These are phyloP conservation scores for Adansonia grandidieri DNA, from an alignment of 441 rosid genomes.

Conservation along the genomic window DNA sequence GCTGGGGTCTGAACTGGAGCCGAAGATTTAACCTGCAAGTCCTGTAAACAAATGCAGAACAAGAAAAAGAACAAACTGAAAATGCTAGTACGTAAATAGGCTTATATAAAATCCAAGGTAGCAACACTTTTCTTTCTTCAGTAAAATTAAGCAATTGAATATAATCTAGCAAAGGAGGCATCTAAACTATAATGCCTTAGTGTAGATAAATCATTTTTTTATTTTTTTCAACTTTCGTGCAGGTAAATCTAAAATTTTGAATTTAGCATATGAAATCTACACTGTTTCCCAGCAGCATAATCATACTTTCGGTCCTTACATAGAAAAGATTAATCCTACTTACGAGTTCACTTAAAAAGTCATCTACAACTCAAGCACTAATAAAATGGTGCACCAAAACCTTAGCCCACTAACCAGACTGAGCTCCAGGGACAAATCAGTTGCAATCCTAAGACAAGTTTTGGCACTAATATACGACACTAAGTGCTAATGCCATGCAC, in stretches of 20 bases:
- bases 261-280: background rate
- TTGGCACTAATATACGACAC: background rate
- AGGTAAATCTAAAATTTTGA: background rate
- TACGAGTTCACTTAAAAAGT: slow-evolving; percentile 5
- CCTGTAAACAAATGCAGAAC: slow-evolving; percentile 41
- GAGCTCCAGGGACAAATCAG: slow-evolving; percentile 9
- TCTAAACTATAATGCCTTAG: background rate
- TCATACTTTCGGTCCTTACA: background rate
- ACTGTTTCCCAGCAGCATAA: background rate
- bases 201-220: background rate
- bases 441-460: background rate
- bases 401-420: background rate
- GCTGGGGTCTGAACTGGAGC: slow-evolving; percentile 43
- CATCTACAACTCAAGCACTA: background rate
- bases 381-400: background rate
- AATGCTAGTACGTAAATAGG: background rate
- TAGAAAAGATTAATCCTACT: slow-evolving; percentile 5
- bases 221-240: background rate
- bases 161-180: background rate
- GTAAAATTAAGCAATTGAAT: background rate
- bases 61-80: background rate
- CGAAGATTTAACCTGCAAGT: slow-evolving; percentile 58
- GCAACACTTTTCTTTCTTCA: background rate
- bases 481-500: background rate
- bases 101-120: background rate